phyloP scores from a whole-genome alignment of 371 early-diverging fungal genomes.

The Fennellomyces sp. region DNA sequence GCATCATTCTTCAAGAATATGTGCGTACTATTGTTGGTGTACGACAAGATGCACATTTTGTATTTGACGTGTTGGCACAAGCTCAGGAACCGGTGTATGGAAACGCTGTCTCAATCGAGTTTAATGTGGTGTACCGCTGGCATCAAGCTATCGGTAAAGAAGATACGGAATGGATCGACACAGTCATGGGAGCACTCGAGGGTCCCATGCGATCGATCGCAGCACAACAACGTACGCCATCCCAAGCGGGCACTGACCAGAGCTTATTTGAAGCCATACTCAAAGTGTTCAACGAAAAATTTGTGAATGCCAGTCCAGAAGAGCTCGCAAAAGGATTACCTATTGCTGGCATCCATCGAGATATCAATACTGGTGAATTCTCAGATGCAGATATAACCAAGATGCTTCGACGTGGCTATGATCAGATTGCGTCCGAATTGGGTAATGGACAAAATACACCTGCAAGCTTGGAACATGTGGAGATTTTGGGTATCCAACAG shows the following conservation, averaged over 20 bases:
- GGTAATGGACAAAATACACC: constrained; percentile 52
- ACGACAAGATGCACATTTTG: constrained; percentile 29
- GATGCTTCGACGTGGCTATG: constrained; percentile 25
- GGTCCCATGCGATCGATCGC: background rate
- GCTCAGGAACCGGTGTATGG: constrained; percentile 37
- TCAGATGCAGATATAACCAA: constrained; percentile 32
- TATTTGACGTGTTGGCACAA: constrained; percentile 30
- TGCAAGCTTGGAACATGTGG: constrained; percentile 43
- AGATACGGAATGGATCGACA: constrained; percentile 39
- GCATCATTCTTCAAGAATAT: constrained; percentile 51
- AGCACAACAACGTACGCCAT: background rate
- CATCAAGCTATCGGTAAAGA: constrained; percentile 49
- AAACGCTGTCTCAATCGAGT: constrained; percentile 55
- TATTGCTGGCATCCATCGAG: constrained; percentile 46
- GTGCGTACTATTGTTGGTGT: constrained; percentile 51
- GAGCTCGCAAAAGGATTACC: constrained; percentile 39
- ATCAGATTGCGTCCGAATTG: constrained; percentile 33
- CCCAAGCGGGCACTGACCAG: constrained; percentile 18
- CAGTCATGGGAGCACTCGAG: constrained; percentile 25
- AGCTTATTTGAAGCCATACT: constrained; percentile 26
- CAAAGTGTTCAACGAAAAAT: constrained; percentile 31
- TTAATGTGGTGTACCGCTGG: constrained; percentile 56
- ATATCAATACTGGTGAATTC: constrained; percentile 31
- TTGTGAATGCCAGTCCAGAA: constrained; percentile 34
- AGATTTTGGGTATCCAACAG: constrained; percentile 50